These are phyloP conservation scores for Metarhizium brunneum DNA, from an alignment of 2,329 filamentous ascomycete genomes.

Conservation along the genomic window DNA sequence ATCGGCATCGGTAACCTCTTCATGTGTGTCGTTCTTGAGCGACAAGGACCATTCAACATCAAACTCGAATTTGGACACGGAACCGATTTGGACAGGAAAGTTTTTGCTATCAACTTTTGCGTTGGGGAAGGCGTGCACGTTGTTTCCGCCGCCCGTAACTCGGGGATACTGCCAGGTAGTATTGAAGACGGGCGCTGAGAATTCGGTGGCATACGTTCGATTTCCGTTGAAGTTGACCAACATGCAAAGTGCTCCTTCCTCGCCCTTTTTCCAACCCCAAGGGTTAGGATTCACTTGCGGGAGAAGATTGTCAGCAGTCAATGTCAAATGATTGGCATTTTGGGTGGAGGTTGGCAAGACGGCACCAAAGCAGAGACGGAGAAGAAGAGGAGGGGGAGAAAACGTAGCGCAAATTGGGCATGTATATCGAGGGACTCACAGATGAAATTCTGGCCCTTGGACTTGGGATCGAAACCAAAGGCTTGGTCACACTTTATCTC, in stretches of 20 bases:
- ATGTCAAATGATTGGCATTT: background rate
- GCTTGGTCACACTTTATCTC: constrained; percentile 32
- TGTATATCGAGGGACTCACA: constrained; percentile 25
- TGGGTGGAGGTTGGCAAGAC: background rate
- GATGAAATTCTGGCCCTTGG: constrained; percentile 35
- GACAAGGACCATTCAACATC: constrained; percentile 40
- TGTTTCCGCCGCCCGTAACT: constrained; percentile 18
- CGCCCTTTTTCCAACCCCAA: constrained; percentile 35
- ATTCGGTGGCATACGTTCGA: constrained; percentile 36
- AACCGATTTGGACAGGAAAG: constrained; percentile 32
- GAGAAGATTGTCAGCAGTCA: constrained; percentile 4
- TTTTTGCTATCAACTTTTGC: constrained; percentile 33
- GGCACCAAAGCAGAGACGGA: too few relatives aligned
- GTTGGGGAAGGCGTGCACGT: constrained; percentile 48
- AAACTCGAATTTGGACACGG: constrained; percentile 30
- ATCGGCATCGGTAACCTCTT: constrained; percentile 22
- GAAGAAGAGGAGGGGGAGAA: too few relatives aligned
- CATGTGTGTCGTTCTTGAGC: constrained; percentile 29
- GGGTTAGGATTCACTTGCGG: constrained; percentile 44
- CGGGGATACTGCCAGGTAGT: constrained; percentile 43
- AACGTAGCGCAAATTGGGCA: background rate
- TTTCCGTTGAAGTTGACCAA: constrained; percentile 28
- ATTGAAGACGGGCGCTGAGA: constrained; percentile 37
- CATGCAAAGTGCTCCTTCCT: constrained; percentile 37
- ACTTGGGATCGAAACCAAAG: constrained; percentile 34